Evolutionary conservation across 1,139 yeast species (phyloP), one percentile per base, ranked within the genome.

Genomic region (Geotrichum siamense): DNA sequence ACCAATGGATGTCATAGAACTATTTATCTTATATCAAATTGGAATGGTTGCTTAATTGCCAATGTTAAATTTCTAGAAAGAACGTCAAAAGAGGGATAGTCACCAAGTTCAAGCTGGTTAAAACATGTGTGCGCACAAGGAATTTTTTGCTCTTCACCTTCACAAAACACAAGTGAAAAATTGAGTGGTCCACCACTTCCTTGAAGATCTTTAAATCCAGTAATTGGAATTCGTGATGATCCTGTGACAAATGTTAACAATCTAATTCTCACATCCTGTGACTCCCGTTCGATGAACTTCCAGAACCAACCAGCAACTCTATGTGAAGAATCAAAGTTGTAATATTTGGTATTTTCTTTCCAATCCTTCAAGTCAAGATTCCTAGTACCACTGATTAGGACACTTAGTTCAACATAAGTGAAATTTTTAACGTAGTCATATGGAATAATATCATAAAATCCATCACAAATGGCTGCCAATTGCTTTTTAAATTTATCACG

Each of bases 151-250:
- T 97, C 96, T 21, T 33, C 21, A 22, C 21, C 37, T 15, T 21
- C 19, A 5, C 26, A 12, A 6, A 33, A 3, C 9, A 33, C 27
- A 4, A 33, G 37, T 5, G 98, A 91, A 64, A 93, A 93, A 61
- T 97, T 78, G 72, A 98, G 83, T 44, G 98, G 98, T 48, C 98
- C 98, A 68, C 91, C 98, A 17, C 95, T 83, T 52, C 98, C 99
- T 68, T 91, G 98, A 56, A 91, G 73, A 67, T 91, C 99, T 66
- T 91, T 91, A 72, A 91, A 91, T 33, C 99, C 99, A 65, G 91
- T 91, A 53, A 91, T 98, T 2, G 99, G 99, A 48, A 93, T 89
- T 70, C 99, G 83, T 20, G 96, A 86, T 2, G 98, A 91, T 72
- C 99, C 99, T 1, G 99, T 91, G 16, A 97, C 89, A 62, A 91